Evolutionary conservation across 108 stramenopile species (phyloP).

Genomic region (Asterionellopsis glacialis): DNA sequence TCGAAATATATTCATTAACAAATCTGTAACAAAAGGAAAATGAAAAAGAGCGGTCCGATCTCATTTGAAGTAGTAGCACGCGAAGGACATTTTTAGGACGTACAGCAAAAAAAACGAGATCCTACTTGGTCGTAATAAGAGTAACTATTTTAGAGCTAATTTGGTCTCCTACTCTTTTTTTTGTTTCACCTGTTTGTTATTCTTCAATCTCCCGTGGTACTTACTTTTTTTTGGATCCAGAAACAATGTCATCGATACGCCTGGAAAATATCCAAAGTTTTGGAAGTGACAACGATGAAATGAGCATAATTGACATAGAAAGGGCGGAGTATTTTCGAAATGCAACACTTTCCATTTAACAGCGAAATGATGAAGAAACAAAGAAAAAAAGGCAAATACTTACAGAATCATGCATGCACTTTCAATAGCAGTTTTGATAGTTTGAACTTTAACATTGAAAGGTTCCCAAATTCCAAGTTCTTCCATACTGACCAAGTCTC

Average conservation of each 20-base stretch:
- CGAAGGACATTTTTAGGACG: too few species aligned
- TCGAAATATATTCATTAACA: too few species aligned
- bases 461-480: constrained; percentile 99
- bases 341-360: not conserved
- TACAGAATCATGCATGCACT: constrained; percentile 93
- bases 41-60: too few species aligned
- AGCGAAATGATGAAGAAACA: not conserved
- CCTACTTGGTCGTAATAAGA: too few species aligned
- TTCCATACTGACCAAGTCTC: constrained; percentile 95
- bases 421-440: constrained; percentile 99
- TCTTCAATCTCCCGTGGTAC: too few species aligned
- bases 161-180: too few species aligned
- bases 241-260: constrained; percentile 99
- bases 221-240: constrained; percentile 86
- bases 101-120: too few species aligned
- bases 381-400: constrained; percentile 13
- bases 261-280: constrained; percentile 15
- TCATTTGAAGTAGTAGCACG: too few species aligned
- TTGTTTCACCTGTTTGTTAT: too few species aligned
- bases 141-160: too few species aligned
- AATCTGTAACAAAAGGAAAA: too few species aligned
- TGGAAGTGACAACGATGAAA: constrained; percentile 1
- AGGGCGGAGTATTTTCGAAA: too few species aligned
- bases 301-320: not conserved
- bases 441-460: constrained; percentile 98